These are phyloP conservation scores for Ilyonectria mors-panacis DNA, from an alignment of 2,329 filamentous ascomycete genomes.

Conservation along the genomic window DNA sequence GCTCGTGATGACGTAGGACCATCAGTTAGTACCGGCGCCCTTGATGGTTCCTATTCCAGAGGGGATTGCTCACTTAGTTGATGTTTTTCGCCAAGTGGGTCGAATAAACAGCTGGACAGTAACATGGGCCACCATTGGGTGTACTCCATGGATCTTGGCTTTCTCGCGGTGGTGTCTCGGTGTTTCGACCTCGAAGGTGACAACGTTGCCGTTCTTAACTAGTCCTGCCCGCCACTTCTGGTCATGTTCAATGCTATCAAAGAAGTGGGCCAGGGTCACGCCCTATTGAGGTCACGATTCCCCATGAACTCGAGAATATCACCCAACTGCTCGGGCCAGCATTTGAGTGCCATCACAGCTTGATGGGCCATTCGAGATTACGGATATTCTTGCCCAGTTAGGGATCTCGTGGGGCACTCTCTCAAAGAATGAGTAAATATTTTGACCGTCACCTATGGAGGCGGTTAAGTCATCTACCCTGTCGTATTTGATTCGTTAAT, in stretches of 20 bases:
- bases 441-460: constrained; percentile 3
- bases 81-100: constrained; percentile 3
- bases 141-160: constrained; percentile 2
- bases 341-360: background rate
- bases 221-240: background rate
- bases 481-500: background rate
- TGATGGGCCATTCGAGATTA: no score
- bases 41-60: background rate
- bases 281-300: no score
- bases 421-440: background rate
- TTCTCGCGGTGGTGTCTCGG: constrained; percentile 14
- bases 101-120: background rate
- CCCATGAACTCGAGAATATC: background rate
- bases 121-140: background rate
- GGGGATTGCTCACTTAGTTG: constrained; percentile 3
- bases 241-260: no score
- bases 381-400: constrained; percentile 2
- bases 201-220: background rate
- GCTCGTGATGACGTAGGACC: background rate
- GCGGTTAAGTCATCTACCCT: constrained; percentile 15
- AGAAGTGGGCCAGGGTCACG: no score
- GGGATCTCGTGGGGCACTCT: background rate
- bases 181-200: background rate
- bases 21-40: background rate
- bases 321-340: background rate